Evolutionary conservation across 2,329 filamentous ascomycete genomes (phyloP).

Genomic region (Cadophora sp.): DNA sequence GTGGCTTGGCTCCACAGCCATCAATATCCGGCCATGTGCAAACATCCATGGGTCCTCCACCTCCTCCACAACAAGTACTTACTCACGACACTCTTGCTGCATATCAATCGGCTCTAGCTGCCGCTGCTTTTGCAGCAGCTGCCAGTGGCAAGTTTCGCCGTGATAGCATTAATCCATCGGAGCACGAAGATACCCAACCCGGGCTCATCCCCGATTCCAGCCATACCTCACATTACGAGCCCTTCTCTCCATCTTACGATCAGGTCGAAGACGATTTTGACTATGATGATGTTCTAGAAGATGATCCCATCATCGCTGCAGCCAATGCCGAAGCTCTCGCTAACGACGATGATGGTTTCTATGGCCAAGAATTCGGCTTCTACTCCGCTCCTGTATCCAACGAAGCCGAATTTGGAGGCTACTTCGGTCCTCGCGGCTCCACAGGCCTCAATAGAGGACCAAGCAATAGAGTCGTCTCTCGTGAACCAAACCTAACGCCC

Average conservation of each 20-base stretch:
- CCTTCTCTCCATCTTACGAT: conserved; percentile 44
- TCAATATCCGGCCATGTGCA: conserved; percentile 32
- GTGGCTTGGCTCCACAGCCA: conserved; percentile 36
- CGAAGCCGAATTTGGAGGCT: conserved; percentile 72
- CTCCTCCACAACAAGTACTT: conserved; percentile 43
- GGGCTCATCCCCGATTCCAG: conserved; percentile 50
- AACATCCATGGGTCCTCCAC: conserved; percentile 15
- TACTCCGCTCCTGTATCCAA: conserved; percentile 69
- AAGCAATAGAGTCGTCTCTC: conserved; percentile 76
- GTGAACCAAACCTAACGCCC: conserved; percentile 91
- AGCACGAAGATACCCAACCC: conserved; percentile 43
- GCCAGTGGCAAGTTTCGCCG: conserved; percentile 78
- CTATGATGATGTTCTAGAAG: conserved; percentile 72
- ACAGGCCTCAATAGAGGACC: conserved; percentile 65
- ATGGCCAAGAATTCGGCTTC: conserved; percentile 96
- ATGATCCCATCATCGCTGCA: conserved; percentile 91
- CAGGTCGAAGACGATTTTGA: conserved; percentile 53
- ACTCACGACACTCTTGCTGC: conserved; percentile 67
- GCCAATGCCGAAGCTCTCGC: conserved; percentile 94
- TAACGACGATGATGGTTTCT: conserved; percentile 91
- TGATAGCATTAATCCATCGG: conserved; percentile 45
- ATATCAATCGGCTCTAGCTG: conserved; percentile 85
- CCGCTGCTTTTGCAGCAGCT: conserved; percentile 79
- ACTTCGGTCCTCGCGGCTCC: conserved; percentile 79
- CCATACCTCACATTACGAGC: conserved; percentile 43